Evolutionary conservation across 805 yeast genomes (phyloP).

Genomic region (Metschnikowia vanudenii): DNA sequence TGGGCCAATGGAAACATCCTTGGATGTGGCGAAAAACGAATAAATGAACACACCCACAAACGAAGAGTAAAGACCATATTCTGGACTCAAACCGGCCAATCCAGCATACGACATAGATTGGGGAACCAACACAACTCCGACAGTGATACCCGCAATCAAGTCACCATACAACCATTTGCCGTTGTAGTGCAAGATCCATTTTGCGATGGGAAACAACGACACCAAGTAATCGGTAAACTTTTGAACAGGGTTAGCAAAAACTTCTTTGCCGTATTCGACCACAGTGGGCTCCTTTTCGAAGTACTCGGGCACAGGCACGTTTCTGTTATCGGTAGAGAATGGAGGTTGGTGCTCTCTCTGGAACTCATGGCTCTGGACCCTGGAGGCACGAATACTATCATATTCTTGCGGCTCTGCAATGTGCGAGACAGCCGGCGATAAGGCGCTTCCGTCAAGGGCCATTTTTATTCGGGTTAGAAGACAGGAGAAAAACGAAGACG

Average conservation of each 20-base stretch:
- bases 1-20: slow-evolving; percentile 95
- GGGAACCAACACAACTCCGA: slow-evolving; percentile 90
- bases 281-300: slow-evolving; percentile 35
- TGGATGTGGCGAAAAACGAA: slow-evolving; percentile 90
- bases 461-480: not conserved
- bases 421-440: slow-evolving; percentile 11
- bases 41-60: slow-evolving; percentile 88
- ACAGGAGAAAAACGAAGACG: not conserved
- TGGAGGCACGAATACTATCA: slow-evolving; percentile 10
- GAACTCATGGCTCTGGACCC: slow-evolving; percentile 20
- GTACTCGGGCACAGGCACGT: slow-evolving; percentile 37
- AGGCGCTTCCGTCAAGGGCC: slow-evolving; percentile 5
- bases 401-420: slow-evolving; percentile 20
- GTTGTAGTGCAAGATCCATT: slow-evolving; percentile 88
- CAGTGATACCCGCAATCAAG: slow-evolving; percentile 88
- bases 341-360: slow-evolving; percentile 20
- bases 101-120: slow-evolving; percentile 95
- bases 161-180: slow-evolving; percentile 76
- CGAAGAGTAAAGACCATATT: slow-evolving; percentile 88
- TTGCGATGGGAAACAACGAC: slow-evolving; percentile 73
- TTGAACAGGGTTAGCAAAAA: slow-evolving; percentile 38
- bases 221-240: slow-evolving; percentile 47
- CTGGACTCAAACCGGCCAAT: slow-evolving; percentile 75
- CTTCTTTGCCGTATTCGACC: slow-evolving; percentile 28
- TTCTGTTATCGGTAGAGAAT: slow-evolving; percentile 1